Base-by-base conservation (phyloP, 495 filamentous ascomycete genomes). In the Tuber aestivum region DNA sequence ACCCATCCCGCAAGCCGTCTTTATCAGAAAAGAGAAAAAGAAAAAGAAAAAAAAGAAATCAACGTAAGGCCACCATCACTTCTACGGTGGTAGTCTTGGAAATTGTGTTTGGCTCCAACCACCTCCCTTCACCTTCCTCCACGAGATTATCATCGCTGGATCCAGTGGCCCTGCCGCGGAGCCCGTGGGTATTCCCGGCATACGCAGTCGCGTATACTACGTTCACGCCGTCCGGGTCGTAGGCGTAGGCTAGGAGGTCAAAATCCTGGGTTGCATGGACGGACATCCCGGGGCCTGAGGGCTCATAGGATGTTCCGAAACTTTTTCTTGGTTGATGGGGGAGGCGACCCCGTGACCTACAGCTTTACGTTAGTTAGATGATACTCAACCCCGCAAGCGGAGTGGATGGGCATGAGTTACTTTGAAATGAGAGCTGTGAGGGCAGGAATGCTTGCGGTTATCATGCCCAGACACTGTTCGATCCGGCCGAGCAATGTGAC, bases 381-480 rank as follows among this genome's bases (percentile, higher is more conserved):
- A 61, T 61, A n/a, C n/a, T 32, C 14, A n/a, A 61, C 16, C 0
- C n/a, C 32, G 10, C 8, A 74, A 68, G n/a, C 48, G n/a, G 70
- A 16, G 48, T n/a, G 27, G 21, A 18, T 5, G n/a, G 48, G 42
- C 21, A 2, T 72, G 32, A 41, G 69, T 38, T 78, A 79, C 77
- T 75, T 79, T 38, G 80, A 78, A 70, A 82, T 71, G 23, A 75
- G 69, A 27, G 81, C 81, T 35, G 80, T 80, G n/a, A 82, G 71
- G 1, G 81, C 81, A 4, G 81, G 81, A 37, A 82, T 75, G 14
- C 80, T 80, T 23, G 81, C 80, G 7, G 81, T 82, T 40, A 83
- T 75, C 14, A 81, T 82, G n/a, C 80, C 80, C n/a, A 82, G 75
- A 38, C 75, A 78, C 48, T 82, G 80, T 69, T 83, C 80, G 50